Conservation (phyloP, 2,329 filamentous ascomycete genomes). For the Penicillium sp. region DNA sequence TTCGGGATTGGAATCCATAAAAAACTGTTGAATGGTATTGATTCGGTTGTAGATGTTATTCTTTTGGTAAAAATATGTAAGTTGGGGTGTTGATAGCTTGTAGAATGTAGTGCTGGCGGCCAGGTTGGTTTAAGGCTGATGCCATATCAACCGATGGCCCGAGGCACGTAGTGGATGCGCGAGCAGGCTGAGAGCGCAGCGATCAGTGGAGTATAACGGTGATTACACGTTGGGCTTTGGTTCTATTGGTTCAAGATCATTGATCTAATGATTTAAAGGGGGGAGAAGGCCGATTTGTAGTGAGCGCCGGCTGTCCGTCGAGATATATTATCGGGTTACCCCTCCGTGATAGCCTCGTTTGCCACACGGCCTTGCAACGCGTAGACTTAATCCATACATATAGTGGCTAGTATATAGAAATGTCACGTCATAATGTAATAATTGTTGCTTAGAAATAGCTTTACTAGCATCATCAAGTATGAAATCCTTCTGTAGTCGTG, state of each 20-base stretch:
- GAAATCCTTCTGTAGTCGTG: background rate
- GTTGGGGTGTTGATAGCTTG: background rate
- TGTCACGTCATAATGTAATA: background rate
- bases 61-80: background rate
- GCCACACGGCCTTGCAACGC: background rate
- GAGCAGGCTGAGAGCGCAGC: slow-evolving; percentile 2
- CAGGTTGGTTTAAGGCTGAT: background rate
- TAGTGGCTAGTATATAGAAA: background rate
- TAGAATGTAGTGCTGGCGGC: background rate
- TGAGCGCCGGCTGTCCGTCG: background rate
- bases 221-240: background rate
- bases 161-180: background rate
- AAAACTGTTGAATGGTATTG: background rate
- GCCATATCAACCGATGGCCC: slow-evolving; percentile 1
- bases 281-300: background rate
- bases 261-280: background rate
- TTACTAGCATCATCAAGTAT: background rate
- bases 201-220: slow-evolving; percentile 4
- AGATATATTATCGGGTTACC: slow-evolving; percentile 7
- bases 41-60: background rate
- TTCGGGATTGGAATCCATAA: no score
- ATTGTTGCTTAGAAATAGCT: background rate
- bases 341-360: background rate
- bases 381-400: background rate
- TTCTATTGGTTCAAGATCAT: background rate